Evolutionary conservation across 768 basidiomycete species (phyloP).

Genomic region (Lactarius quietus): DNA sequence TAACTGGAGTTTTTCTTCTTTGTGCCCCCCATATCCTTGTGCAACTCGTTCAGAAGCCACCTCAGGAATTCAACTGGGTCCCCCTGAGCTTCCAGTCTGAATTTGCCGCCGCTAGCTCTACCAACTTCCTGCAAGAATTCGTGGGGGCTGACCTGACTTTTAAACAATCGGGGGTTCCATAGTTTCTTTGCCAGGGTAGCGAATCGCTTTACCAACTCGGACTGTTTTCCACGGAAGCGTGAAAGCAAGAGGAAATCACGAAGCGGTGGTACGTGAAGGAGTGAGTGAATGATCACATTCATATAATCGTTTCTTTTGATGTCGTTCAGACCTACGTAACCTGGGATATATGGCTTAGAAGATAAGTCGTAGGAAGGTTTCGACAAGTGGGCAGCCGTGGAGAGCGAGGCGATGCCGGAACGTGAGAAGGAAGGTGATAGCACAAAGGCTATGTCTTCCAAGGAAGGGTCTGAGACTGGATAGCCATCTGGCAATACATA

Average conservation of each 20-base stretch:
- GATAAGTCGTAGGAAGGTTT: conserved; percentile 84
- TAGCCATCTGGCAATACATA: conserved; percentile 98
- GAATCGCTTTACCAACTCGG: conserved; percentile 87
- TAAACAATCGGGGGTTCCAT: conserved; percentile 96
- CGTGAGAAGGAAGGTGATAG: conserved; percentile 84
- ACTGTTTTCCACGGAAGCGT: conserved; percentile 64
- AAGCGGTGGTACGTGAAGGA: conserved; percentile 87
- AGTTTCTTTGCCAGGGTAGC: conserved; percentile 85
- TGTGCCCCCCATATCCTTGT: conserved; percentile 92
- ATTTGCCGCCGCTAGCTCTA: conserved; percentile 83
- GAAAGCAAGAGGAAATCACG: conserved; percentile 85
- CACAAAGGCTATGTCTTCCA: conserved; percentile 92
- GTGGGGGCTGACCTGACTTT: conserved; percentile 98
- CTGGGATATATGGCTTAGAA: conserved; percentile 80
- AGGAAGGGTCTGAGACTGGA: conserved; percentile 91
- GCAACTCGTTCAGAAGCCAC: conserved; percentile 92
- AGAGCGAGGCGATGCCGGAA: conserved; percentile 50
- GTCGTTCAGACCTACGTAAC: conserved; percentile 95
- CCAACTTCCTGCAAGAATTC: conserved; percentile 98
- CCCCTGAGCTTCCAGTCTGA: conserved; percentile 89
- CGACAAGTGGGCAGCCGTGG: conserved; percentile 53
- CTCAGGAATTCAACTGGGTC: conserved; percentile 95
- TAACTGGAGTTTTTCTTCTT: conserved; percentile 87
- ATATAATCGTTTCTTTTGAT: conserved; percentile 97
- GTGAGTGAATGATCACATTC: conserved; percentile 93